Evolutionary conservation across 208 protist species (phyloP).

Genomic region (Acanthamoeba sp.): DNA sequence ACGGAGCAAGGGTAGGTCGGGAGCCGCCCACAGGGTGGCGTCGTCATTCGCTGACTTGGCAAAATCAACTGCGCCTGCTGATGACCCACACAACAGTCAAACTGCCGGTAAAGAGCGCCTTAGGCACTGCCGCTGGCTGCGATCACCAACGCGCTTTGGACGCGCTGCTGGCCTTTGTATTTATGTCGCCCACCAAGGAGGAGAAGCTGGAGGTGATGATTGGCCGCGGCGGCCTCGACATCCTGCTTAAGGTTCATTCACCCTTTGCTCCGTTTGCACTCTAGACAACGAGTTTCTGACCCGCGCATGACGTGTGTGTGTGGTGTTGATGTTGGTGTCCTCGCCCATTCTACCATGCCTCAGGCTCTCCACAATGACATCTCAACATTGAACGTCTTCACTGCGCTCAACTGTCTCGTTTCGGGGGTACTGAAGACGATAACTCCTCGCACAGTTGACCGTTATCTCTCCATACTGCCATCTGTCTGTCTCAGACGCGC

Average conservation of each 20-base stretch:
- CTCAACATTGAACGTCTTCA: neutral
- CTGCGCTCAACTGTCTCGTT: neutral
- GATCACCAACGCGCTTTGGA: neutral
- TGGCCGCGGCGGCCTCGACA: neutral
- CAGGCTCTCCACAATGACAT: neutral
- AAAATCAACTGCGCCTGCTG: neutral
- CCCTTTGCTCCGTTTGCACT: too few relatives aligned
- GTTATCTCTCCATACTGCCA: neutral
- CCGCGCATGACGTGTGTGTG: too few relatives aligned
- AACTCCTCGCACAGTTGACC: neutral
- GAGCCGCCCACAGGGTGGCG: neutral
- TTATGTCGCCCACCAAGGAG: neutral
- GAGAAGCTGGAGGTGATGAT: neutral
- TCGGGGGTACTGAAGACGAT: neutral
- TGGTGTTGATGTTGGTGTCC: too few relatives aligned
- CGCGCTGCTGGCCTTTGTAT: neutral
- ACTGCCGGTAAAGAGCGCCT: neutral
- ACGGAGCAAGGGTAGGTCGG: neutral
- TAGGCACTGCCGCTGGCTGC: neutral
- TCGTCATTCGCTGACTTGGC: conserved; percentile 5
- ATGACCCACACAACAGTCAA: too few relatives aligned
- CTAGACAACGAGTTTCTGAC: too few relatives aligned
- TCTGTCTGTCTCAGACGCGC: neutral
- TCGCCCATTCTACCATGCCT: too few relatives aligned
- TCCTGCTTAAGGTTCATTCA: neutral